These are phyloP conservation scores for Lactarius sp. DNA, from an alignment of 768 basidiomycete genomes.

Conservation along the genomic window DNA sequence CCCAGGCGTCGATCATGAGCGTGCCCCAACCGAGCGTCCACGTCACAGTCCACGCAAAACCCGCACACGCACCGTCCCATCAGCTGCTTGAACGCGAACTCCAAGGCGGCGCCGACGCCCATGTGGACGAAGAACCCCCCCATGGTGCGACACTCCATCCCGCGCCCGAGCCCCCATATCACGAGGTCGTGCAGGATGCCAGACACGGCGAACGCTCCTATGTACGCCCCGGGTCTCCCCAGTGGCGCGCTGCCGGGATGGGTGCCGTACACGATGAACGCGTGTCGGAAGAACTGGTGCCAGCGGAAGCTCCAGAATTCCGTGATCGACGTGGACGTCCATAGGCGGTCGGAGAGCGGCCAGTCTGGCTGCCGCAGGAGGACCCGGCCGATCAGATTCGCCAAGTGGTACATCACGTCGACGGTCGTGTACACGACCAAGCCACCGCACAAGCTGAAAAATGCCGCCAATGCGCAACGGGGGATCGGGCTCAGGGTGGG, in stretches of 20 bases:
- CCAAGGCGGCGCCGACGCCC: constrained; percentile 48
- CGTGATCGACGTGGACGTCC: constrained; percentile 35
- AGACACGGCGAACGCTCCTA: constrained; percentile 58
- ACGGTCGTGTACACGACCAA: constrained; percentile 18
- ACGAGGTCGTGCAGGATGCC: constrained; percentile 55
- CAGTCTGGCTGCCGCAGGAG: constrained; percentile 31
- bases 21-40: constrained; percentile 46
- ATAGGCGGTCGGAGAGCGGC: constrained; percentile 35
- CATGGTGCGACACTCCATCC: constrained; percentile 41
- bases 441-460: constrained; percentile 11
- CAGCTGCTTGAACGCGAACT: constrained; percentile 40
- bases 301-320: constrained; percentile 40
- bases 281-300: constrained; percentile 37
- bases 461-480: neutral
- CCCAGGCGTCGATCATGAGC: constrained; percentile 16
- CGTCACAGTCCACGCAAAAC: constrained; percentile 42
- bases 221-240: constrained; percentile 46
- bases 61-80: constrained; percentile 48
- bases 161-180: constrained; percentile 54
- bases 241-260: constrained; percentile 35
- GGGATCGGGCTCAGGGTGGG: no score
- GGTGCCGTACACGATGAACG: constrained; percentile 33
- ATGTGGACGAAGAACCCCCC: constrained; percentile 54
- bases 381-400: constrained; percentile 28
- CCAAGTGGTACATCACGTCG: constrained; percentile 27